Conservation (phyloP, 2,329 filamentous ascomycete genomes). For the Nothophoma quercina region DNA sequence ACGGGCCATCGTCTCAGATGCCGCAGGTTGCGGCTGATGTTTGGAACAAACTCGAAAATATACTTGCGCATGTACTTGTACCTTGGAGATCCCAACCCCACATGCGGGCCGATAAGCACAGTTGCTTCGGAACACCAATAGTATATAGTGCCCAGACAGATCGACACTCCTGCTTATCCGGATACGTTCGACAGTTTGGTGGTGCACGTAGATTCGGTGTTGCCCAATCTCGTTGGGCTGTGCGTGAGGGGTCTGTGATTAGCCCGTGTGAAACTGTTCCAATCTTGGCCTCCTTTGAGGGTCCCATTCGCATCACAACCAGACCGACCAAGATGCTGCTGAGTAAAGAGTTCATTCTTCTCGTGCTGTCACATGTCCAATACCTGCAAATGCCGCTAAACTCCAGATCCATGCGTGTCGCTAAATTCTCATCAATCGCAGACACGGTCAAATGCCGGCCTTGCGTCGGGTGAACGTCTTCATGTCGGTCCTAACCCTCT, state of each 20-base stretch:
- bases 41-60: not conserved
- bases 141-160: slow-evolving; percentile 5
- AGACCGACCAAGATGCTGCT: not conserved
- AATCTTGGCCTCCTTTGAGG: not conserved
- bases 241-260: not conserved
- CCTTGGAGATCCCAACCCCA: not conserved
- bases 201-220: not conserved
- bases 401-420: slow-evolving; percentile 15
- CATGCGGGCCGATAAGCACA: slow-evolving; percentile 10
- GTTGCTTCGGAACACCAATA: not conserved
- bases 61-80: not conserved
- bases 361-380: slow-evolving; percentile 3
- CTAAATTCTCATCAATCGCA: slow-evolving; percentile 9
- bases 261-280: not conserved
- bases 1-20: not conserved
- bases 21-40: no score
- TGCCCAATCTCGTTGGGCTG: not conserved
- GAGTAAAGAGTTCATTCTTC: slow-evolving; percentile 9
- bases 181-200: not conserved
- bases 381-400: slow-evolving; percentile 16
- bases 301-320: no score
- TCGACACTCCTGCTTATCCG: slow-evolving; percentile 1
- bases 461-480: not conserved
- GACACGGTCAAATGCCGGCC: not conserved
- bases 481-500: not conserved